phyloP scores from a whole-genome alignment of 192 early-diverging fungal genomes.

The Backusella mclennaniae region DNA sequence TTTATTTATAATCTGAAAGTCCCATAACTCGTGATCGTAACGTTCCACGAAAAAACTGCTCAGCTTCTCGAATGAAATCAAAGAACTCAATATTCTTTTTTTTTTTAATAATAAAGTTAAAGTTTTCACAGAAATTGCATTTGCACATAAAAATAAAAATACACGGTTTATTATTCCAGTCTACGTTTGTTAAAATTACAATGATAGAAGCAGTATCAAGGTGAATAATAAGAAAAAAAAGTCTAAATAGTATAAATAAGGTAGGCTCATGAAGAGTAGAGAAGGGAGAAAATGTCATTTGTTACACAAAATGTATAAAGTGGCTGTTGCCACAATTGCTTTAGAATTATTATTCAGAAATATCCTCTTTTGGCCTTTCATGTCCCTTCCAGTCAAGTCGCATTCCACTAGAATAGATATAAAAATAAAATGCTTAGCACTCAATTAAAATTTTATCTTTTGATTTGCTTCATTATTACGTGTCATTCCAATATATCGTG shows the following conservation, averaged over 20 bases:
- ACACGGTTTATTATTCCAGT: neutral
- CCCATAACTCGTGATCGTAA: neutral
- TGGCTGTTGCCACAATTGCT: neutral
- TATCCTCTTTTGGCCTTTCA: neutral
- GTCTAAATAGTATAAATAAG: neutral
- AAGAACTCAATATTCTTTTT: neutral
- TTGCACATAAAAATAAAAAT: neutral
- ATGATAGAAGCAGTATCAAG: neutral
- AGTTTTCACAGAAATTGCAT: neutral
- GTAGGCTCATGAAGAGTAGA: neutral
- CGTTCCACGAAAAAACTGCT: neutral
- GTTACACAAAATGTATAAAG: neutral
- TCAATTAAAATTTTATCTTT: neutral
- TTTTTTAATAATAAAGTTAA: neutral
- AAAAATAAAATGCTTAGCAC: neutral
- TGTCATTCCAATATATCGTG: slow-evolving; percentile 57
- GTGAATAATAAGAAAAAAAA: neutral
- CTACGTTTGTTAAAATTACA: neutral
- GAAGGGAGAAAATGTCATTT: neutral
- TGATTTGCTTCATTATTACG: slow-evolving; percentile 17
- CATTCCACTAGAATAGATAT: neutral
- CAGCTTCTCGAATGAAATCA: neutral
- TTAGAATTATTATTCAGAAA: neutral
- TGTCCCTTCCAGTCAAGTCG: slow-evolving; percentile 6
- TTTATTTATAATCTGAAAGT: neutral